Percentiles rank a stretch among this genome's conserved stretches.
phyloP scores from a whole-genome alignment of 129 eudicot species.

The Pulicaria dysenterica region DNA sequence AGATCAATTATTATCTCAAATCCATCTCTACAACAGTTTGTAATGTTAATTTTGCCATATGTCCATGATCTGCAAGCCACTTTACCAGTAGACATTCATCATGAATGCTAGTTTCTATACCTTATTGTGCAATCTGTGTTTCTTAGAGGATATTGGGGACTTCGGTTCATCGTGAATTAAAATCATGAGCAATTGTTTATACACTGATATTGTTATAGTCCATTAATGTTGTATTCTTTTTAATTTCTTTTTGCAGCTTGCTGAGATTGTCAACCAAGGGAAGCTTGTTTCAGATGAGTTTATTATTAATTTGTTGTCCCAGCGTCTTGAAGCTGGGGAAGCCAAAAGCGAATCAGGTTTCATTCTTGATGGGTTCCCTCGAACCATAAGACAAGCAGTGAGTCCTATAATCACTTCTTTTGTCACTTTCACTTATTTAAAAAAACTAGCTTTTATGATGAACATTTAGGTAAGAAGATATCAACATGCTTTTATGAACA shows the following conservation, averaged over 20 bases:
- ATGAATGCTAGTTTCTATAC: neutral
- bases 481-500: neutral
- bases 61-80: neutral
- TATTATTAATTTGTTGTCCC: slow-evolving; percentile 63
- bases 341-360: slow-evolving; percentile 83
- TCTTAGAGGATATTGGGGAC: neutral
- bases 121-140: neutral
- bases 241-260: slow-evolving; percentile 53
- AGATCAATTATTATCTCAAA: neutral
- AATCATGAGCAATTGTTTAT: neutral
- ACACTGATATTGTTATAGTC: neutral
- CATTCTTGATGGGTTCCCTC: slow-evolving; percentile 95
- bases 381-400: slow-evolving; percentile 90
- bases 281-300: slow-evolving; percentile 82
- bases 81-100: neutral
- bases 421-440: neutral
- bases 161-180: neutral
- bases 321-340: slow-evolving; percentile 71
- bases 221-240: neutral
- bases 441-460: neutral
- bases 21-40: neutral
- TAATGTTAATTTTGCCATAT: neutral
- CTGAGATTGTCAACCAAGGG: slow-evolving; percentile 85
- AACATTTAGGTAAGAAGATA: neutral
- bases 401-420: slow-evolving; percentile 21